Percentiles rank a stretch among this genome's conserved stretches.
Conservation (phyloP, 352 stramenopile genomes). For the Globisporangium camurandrum region DNA sequence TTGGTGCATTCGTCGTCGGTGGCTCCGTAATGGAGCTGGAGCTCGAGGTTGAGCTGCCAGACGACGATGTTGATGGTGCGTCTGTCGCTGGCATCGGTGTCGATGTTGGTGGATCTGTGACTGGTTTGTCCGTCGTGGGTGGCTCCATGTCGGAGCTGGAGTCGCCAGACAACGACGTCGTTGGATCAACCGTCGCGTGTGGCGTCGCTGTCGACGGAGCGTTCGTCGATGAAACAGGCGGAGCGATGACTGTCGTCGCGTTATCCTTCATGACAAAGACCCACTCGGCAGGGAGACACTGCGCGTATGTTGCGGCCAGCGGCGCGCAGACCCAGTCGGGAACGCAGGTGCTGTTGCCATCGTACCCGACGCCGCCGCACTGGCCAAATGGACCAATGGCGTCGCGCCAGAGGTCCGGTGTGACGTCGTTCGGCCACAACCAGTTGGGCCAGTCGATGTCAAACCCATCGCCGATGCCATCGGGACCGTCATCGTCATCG, state of each 20-base stretch:
- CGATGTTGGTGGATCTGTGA: too few species aligned
- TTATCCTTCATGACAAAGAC: slow-evolving; percentile 1
- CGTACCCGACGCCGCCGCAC: slow-evolving; percentile 9
- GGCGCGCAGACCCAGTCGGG: slow-evolving; percentile 5
- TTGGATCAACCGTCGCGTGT: background rate
- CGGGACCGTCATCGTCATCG: slow-evolving; percentile 4
- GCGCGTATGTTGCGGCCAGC: slow-evolving; percentile 5
- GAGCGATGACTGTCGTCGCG: background rate
- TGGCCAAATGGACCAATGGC: slow-evolving; percentile 10
- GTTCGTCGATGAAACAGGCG: too few species aligned
- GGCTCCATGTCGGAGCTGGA: too few species aligned
- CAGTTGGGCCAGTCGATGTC: slow-evolving; percentile 10
- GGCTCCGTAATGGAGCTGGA: background rate
- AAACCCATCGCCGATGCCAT: slow-evolving; percentile 10
- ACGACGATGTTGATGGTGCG: too few species aligned
- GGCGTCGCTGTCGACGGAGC: too few species aligned
- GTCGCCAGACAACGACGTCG: background rate
- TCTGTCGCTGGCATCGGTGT: background rate
- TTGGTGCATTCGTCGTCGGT: background rate
- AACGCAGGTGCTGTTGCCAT: slow-evolving; percentile 11
- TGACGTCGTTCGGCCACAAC: slow-evolving; percentile 9
- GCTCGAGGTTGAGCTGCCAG: too few species aligned
- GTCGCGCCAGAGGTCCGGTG: slow-evolving; percentile 7
- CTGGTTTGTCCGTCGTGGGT: too few species aligned
- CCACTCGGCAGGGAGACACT: slow-evolving; percentile 6